A percentile compares a stretch with the other conserved stretches of the same genome.
These are phyloP conservation scores for Eustoma russellianum DNA, from an alignment of 257 asterid species.

Conservation along the genomic window DNA sequence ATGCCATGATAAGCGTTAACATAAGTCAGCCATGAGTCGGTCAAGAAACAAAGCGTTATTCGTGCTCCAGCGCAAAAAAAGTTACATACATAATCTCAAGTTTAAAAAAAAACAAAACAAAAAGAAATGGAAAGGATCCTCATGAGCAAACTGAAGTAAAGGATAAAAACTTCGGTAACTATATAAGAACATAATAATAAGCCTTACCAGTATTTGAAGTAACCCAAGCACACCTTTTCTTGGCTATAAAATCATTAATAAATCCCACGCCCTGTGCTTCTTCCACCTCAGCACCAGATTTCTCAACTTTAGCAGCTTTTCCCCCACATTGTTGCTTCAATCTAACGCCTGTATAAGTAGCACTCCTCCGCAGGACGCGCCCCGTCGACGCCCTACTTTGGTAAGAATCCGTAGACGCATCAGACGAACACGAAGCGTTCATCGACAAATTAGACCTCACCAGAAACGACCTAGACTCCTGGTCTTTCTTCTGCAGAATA, in stretches of 20 bases:
- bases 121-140: too few relatives aligned
- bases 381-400: slow-evolving; percentile 89
- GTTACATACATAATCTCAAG: too few relatives aligned
- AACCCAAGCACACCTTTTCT: slow-evolving; percentile 96
- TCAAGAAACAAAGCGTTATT: too few relatives aligned
- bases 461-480: slow-evolving; percentile 6
- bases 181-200: too few relatives aligned
- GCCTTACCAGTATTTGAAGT: slow-evolving; percentile 72
- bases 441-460: slow-evolving; percentile 10
- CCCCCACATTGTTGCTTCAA: slow-evolving; percentile 47
- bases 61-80: too few relatives aligned
- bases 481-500: neutral
- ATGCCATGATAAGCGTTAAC: too few relatives aligned
- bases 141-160: too few relatives aligned
- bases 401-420: slow-evolving; percentile 85
- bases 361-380: slow-evolving; percentile 40
- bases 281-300: slow-evolving; percentile 34
- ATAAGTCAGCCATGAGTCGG: too few relatives aligned
- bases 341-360: slow-evolving; percentile 20
- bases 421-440: slow-evolving; percentile 81
- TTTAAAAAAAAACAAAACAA: too few relatives aligned
- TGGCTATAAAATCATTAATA: slow-evolving; percentile 33
- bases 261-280: slow-evolving; percentile 17
- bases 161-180: too few relatives aligned
- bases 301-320: slow-evolving; percentile 26